phyloP scores from a whole-genome alignment of 78 protist species.

The Dictyostelium firmibasis region DNA sequence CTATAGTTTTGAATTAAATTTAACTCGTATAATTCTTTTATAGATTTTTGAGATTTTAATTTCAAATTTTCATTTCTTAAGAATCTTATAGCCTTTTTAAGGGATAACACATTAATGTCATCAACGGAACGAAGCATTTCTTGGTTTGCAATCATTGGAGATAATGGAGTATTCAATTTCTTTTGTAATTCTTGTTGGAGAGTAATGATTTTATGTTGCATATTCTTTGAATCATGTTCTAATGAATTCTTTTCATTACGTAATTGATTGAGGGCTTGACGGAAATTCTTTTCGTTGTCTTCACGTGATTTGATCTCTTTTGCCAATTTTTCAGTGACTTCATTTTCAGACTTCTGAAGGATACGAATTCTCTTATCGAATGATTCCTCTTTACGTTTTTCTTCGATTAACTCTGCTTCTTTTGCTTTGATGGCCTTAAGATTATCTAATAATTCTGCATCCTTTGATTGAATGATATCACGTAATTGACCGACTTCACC shows the following conservation, averaged over 20 bases:
- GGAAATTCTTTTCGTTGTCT: slow-evolving; percentile 44
- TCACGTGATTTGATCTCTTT: slow-evolving; percentile 29
- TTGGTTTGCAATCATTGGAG: not conserved
- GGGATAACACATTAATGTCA: not conserved
- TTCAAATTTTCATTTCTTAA: slow-evolving; percentile 28
- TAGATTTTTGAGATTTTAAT: slow-evolving; percentile 43
- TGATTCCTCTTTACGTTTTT: slow-evolving; percentile 78
- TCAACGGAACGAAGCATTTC: slow-evolving; percentile 6
- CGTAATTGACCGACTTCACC: slow-evolving; percentile 38
- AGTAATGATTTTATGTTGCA: not conserved
- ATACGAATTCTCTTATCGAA: slow-evolving; percentile 75
- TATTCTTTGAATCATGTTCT: slow-evolving; percentile 25
- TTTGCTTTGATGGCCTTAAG: slow-evolving; percentile 27
- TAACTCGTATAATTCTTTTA: slow-evolving; percentile 12
- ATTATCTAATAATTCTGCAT: slow-evolving; percentile 46
- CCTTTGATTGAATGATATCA: slow-evolving; percentile 28
- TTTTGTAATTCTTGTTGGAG: slow-evolving; percentile 25
- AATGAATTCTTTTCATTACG: slow-evolving; percentile 12
- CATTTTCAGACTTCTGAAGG: slow-evolving; percentile 41
- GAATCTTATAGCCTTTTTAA: slow-evolving; percentile 26
- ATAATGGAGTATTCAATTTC: not conserved
- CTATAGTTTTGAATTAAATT: slow-evolving; percentile 9
- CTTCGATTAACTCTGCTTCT: slow-evolving; percentile 70
- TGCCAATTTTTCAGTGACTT: slow-evolving; percentile 7
- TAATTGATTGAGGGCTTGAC: slow-evolving; percentile 27